These are phyloP conservation scores for Carex pumila DNA, from an alignment of 176 grass and related monocot genomes.

Conservation along the genomic window DNA sequence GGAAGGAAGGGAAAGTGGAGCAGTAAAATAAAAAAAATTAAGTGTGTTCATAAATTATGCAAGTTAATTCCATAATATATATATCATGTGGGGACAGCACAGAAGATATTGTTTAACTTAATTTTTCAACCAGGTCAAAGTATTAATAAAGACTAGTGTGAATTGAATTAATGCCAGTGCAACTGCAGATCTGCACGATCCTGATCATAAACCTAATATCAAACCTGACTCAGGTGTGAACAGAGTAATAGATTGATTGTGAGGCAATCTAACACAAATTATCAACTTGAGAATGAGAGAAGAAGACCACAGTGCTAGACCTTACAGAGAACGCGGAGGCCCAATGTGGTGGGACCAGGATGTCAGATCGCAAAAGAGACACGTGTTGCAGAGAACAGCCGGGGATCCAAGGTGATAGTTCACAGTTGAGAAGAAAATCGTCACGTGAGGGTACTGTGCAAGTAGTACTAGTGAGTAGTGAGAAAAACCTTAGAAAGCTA, in stretches of 20 bases:
- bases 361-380: not conserved
- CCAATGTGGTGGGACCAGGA: not conserved
- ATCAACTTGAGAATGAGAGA: not conserved
- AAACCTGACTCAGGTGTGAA: not conserved
- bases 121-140: not conserved
- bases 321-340: not conserved
- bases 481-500: not conserved
- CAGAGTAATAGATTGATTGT: not conserved
- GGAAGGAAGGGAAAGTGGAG: not conserved
- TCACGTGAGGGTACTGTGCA: not conserved
- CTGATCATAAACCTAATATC: not conserved
- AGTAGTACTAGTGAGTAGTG: not conserved
- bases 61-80: not conserved
- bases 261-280: not conserved
- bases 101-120: not conserved
- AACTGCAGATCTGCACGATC: not conserved
- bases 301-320: not conserved
- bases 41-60: not conserved
- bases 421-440: not conserved
- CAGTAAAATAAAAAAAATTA: too few species aligned
- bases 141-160: not conserved
- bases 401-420: not conserved
- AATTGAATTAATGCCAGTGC: not conserved
- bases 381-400: not conserved
- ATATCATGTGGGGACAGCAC: slow-evolving; percentile 6